Conservation (phyloP, 2,329 filamentous ascomycete genomes). For the Colletotrichum agaves region DNA sequence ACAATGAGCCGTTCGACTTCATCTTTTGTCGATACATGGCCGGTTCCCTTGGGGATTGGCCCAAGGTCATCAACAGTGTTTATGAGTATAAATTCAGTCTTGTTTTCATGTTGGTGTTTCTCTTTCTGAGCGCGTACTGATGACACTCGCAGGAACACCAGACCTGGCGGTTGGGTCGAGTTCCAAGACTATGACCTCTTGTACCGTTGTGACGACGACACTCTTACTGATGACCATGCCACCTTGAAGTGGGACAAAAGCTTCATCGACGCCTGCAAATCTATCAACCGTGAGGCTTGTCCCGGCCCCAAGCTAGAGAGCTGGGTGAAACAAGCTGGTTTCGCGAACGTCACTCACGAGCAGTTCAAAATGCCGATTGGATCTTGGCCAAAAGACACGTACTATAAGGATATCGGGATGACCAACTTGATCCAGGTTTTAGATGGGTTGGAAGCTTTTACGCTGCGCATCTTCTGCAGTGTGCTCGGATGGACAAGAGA, state of each 20-base stretch:
- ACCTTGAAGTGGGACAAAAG: slow-evolving; percentile 34
- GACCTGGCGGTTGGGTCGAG: slow-evolving; percentile 48
- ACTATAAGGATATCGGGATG: slow-evolving; percentile 39
- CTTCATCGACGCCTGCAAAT: slow-evolving; percentile 40
- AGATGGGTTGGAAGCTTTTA: slow-evolving; percentile 42
- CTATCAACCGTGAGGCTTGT: slow-evolving; percentile 43
- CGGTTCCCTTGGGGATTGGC: slow-evolving; percentile 21
- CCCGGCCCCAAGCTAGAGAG: slow-evolving; percentile 42
- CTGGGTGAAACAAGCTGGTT: slow-evolving; percentile 53
- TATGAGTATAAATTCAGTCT: slow-evolving; percentile 43
- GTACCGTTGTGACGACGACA: slow-evolving; percentile 41
- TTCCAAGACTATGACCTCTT: slow-evolving; percentile 40
- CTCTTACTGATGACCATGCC: slow-evolving; percentile 27
- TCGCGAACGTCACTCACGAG: slow-evolving; percentile 46
- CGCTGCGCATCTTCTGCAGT: slow-evolving; percentile 44
- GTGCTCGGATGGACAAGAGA: slow-evolving; percentile 44
- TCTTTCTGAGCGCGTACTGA: no score
- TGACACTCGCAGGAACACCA: slow-evolving; percentile 42
- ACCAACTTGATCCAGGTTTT: slow-evolving; percentile 34
- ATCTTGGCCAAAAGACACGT: slow-evolving; percentile 43
- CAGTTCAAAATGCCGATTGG: slow-evolving; percentile 49
- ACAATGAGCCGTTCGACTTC: slow-evolving; percentile 46
- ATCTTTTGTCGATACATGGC: slow-evolving; percentile 43
- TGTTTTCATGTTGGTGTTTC: background rate
- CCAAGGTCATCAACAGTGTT: background rate